These are phyloP conservation scores for Diaporthe ampelina DNA, from an alignment of 2,329 filamentous ascomycete genomes.

Conservation along the genomic window DNA sequence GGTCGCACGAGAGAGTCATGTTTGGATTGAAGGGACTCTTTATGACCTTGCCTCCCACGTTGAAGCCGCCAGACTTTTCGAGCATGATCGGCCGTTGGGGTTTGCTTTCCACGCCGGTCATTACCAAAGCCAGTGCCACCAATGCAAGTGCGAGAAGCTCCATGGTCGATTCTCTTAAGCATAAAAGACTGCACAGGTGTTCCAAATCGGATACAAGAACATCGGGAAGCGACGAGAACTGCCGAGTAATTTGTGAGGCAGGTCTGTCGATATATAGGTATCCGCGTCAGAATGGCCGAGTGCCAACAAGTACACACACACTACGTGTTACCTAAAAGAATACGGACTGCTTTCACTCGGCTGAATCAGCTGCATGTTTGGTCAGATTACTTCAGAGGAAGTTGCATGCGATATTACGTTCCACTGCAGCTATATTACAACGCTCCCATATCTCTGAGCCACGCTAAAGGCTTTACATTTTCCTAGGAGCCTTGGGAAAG, in stretches of 20 bases:
- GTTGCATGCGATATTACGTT: background rate
- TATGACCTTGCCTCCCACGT: background rate
- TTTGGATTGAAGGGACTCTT: conserved; percentile 40
- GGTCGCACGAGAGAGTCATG: conserved; percentile 53
- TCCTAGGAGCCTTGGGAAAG: too few species aligned
- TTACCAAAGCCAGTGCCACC: background rate
- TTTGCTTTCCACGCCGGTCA: background rate
- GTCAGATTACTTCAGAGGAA: background rate
- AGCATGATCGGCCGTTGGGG: background rate
- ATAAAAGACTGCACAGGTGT: too few species aligned
- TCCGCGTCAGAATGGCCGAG: background rate
- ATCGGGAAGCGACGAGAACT: too few species aligned
- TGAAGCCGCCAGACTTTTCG: background rate
- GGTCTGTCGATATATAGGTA: background rate
- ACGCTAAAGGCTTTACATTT: too few species aligned
- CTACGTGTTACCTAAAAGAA: background rate
- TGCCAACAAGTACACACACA: background rate
- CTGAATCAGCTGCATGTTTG: background rate
- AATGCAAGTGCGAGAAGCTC: background rate
- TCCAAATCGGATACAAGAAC: too few species aligned
- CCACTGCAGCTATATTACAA: background rate
- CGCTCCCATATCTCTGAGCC: too few species aligned
- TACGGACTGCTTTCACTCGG: too few species aligned
- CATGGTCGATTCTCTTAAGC: background rate
- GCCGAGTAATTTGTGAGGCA: background rate